Conservation (phyloP, 2,329 filamentous ascomycete species). For the Purpureocillium takamizusanense region DNA sequence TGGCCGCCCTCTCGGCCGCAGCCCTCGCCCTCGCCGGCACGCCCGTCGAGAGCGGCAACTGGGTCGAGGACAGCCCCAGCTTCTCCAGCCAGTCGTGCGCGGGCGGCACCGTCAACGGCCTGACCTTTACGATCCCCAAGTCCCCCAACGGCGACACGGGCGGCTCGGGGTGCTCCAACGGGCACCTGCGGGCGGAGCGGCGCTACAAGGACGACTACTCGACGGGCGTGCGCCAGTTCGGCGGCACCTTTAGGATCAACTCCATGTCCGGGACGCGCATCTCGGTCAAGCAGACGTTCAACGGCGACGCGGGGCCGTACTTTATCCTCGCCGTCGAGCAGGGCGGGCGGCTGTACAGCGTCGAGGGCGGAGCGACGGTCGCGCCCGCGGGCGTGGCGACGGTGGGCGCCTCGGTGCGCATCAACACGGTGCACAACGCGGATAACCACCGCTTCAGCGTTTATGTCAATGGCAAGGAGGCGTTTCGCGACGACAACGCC, state of each 20-base stretch:
- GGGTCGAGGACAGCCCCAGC: slow-evolving; percentile 4
- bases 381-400: slow-evolving; percentile 9
- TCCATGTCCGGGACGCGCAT: slow-evolving; percentile 11
- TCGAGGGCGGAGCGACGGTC: slow-evolving; percentile 11
- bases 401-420: slow-evolving; percentile 10
- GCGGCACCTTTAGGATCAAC: slow-evolving; percentile 14
- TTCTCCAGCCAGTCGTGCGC: slow-evolving; percentile 8
- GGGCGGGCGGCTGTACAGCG: slow-evolving; percentile 11
- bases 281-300: slow-evolving; percentile 15
- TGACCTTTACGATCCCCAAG: slow-evolving; percentile 9
- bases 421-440: slow-evolving; percentile 15
- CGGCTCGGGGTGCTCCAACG: slow-evolving; percentile 12
- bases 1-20: slow-evolving; percentile 6
- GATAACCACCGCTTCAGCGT: slow-evolving; percentile 9
- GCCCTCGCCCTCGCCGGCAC: slow-evolving; percentile 6
- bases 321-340: slow-evolving; percentile 12
- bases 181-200: slow-evolving; percentile 13
- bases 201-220: slow-evolving; percentile 12
- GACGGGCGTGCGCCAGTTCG: slow-evolving; percentile 12
- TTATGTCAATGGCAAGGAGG: slow-evolving; percentile 14
- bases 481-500: slow-evolving; percentile 9
- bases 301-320: slow-evolving; percentile 10
- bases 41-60: slow-evolving; percentile 10
- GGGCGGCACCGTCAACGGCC: slow-evolving; percentile 10
- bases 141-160: slow-evolving; percentile 9